Evolutionary conservation across 208 protist genomes (phyloP).

Genomic region (Leishmania braziliensis): DNA sequence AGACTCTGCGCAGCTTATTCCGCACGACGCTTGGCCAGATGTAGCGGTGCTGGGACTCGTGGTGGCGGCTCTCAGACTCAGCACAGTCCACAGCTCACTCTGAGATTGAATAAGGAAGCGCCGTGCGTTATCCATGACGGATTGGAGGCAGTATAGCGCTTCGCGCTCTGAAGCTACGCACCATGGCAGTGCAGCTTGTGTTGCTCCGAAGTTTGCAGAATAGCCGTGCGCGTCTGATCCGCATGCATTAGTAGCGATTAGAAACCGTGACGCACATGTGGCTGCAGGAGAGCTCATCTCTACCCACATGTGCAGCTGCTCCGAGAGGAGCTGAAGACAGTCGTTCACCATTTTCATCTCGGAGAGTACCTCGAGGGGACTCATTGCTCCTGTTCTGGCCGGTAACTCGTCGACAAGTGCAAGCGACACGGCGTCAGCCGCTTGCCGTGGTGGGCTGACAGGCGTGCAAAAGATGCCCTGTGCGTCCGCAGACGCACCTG

Average conservation of each 20-base stretch:
- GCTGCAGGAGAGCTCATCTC: not conserved
- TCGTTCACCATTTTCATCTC: slow-evolving; percentile 2
- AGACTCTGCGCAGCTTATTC: slow-evolving; percentile 11
- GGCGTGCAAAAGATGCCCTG: not conserved
- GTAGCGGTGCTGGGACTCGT: not conserved
- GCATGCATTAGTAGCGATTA: not conserved
- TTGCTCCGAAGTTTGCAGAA: not conserved
- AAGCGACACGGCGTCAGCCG: not conserved
- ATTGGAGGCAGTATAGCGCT: slow-evolving; percentile 6
- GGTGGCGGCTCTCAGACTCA: not conserved
- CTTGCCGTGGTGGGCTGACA: not conserved
- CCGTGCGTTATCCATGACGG: slow-evolving; percentile 16
- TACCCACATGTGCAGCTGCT: not conserved
- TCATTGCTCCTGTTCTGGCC: not conserved
- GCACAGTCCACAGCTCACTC: not conserved
- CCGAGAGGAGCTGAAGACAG: not conserved
- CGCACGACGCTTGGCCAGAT: slow-evolving; percentile 9
- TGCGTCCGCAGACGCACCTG: not conserved
- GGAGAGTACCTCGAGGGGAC: not conserved
- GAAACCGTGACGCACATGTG: not conserved
- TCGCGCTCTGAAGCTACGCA: not conserved
- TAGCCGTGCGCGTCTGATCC: not conserved
- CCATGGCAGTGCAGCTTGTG: not conserved
- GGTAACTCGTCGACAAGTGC: not conserved
- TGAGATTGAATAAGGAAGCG: slow-evolving; percentile 1